Base-by-base conservation (phyloP, 2,329 filamentous ascomycete species). In the Fusarium sp. region DNA sequence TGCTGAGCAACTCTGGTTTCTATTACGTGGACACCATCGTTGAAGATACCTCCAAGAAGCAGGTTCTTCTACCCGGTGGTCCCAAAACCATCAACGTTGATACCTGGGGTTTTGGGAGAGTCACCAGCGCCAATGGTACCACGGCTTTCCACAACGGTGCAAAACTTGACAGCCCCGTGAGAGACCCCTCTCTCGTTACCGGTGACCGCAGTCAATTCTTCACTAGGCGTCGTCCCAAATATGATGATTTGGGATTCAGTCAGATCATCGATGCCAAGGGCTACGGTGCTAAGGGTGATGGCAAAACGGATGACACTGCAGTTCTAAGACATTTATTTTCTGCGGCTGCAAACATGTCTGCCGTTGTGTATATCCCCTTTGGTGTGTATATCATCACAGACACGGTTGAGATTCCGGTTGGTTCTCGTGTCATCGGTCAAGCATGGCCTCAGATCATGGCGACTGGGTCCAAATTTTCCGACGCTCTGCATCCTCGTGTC, bases 251-350 rank as follows among this genome's bases (percentile, higher is more conserved):
- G 5, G 64, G 42, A 0, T 57, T 29, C 20, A 52, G 31, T 38
- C 57, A 64, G 27, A 35, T 72, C 22, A 27, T 63, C 33, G 64
- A 73, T 68, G 66, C 54, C 0, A 74, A 73, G 31, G 45, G 11
- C 0, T 88, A 16, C 80, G 88, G 25, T 84, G 86, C 92, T 56
- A 89, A 88, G 79, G 93, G 93, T 76, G 92, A 96, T 73, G 93
- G 92, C 29, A 79, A 82, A 0, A 91, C 91, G 0, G 93, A 96
- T 71, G 93, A 95, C 78, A 81, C 80, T 0, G 70, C 57, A 13
- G 78, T 74, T 2, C 66, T 84, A 10, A 81, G 80, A 33, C 22
- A 64, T 8, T 66, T 83, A 33, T 81, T 85, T 68, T 56, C 68
- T 31, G 66, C 73, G 10, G 78, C 79, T 4, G 77, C 79, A 4